Percentiles rank a stretch among this genome's conserved stretches.
phyloP scores from a whole-genome alignment of 1,139 yeast species.

The Zygosaccharomyces sapae region DNA sequence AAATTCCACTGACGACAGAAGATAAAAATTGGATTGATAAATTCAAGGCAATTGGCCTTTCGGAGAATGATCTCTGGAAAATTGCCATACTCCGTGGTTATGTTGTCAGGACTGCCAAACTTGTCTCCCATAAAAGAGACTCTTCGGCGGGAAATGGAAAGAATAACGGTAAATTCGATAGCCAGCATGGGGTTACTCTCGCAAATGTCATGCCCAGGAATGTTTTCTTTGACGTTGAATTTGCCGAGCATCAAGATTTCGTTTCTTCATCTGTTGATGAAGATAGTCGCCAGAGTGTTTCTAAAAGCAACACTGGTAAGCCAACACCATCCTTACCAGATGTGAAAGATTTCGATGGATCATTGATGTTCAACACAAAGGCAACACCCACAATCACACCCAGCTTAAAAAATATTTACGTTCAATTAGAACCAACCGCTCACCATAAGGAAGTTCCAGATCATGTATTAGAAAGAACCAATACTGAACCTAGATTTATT shows the following conservation, averaged over 20 bases:
- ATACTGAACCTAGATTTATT: slow-evolving; percentile 19
- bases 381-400: slow-evolving; percentile 54
- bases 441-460: slow-evolving; percentile 10
- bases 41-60: slow-evolving; percentile 65
- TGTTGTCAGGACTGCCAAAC: slow-evolving; percentile 53
- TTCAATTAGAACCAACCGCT: slow-evolving; percentile 46
- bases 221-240: slow-evolving; percentile 57
- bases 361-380: slow-evolving; percentile 36
- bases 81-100: slow-evolving; percentile 65
- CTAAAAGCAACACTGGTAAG: not conserved
- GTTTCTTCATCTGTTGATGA: not conserved
- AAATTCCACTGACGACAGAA: slow-evolving; percentile 45
- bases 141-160: slow-evolving; percentile 15
- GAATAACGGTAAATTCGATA: slow-evolving; percentile 16
- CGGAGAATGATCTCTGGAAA: slow-evolving; percentile 78
- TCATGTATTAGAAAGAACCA: slow-evolving; percentile 4
- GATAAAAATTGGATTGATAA: slow-evolving; percentile 75
- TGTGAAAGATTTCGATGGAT: slow-evolving; percentile 33
- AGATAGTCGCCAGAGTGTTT: not conserved
- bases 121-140: slow-evolving; percentile 23
- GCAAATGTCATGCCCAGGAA: slow-evolving; percentile 53
- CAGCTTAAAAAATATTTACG: slow-evolving; percentile 58
- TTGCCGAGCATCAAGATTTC: slow-evolving; percentile 15
- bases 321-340: slow-evolving; percentile 12
- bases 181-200: slow-evolving; percentile 6